Evolutionary conservation across 2,329 filamentous ascomycete species (phyloP).

Genomic region (Fusarium veterinarium): DNA sequence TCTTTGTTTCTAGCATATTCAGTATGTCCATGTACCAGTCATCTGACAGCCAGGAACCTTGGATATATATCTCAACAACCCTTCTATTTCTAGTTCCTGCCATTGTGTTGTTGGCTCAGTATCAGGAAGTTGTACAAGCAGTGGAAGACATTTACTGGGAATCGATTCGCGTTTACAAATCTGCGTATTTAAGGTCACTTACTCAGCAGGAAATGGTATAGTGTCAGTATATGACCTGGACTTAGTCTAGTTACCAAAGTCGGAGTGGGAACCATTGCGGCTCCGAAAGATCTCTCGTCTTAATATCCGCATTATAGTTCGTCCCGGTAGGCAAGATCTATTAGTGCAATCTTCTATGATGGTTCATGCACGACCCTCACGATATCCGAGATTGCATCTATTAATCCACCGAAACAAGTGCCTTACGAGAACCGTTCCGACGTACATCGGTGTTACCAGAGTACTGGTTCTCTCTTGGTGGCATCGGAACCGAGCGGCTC

Average conservation of each 20-base stretch:
- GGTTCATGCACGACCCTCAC: neutral
- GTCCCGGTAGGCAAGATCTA: neutral
- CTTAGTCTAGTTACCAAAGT: neutral
- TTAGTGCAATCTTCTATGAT: neutral
- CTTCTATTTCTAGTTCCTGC: too few species aligned
- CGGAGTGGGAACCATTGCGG: neutral
- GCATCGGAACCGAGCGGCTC: neutral
- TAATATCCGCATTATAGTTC: neutral
- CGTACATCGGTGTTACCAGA: neutral
- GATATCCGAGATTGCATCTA: neutral
- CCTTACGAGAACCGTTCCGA: neutral
- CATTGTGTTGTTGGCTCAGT: too few species aligned
- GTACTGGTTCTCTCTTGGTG: neutral
- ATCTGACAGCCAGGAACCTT: too few species aligned
- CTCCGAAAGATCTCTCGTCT: neutral
- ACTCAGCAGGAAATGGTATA: neutral
- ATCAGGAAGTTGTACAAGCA: too few species aligned
- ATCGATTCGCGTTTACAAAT: neutral
- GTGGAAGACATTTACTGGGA: rapidly evolving
- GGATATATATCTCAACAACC: too few species aligned
- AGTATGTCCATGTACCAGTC: too few species aligned
- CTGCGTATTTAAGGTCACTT: rapidly evolving
- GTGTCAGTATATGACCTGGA: rapidly evolving
- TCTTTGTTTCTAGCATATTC: too few species aligned
- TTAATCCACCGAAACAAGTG: neutral